Base-by-base conservation (phyloP, 345 rosid genomes). In the Pugionium dolabratum region DNA sequence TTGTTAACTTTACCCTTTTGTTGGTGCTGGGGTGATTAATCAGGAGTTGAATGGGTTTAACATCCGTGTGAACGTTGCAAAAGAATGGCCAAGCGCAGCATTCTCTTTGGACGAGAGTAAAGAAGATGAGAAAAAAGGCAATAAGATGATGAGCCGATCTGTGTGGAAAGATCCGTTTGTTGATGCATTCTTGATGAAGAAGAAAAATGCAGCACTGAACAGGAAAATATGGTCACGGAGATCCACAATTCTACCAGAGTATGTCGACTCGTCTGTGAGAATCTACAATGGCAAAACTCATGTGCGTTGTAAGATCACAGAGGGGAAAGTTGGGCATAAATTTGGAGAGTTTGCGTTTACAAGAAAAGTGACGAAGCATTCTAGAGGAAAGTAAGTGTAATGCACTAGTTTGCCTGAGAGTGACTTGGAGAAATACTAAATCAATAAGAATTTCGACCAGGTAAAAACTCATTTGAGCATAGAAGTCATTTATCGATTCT, bases 41-140 rank as follows among this genome's bases (percentile, higher is more conserved):
- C 78, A 89, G 96, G 86, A 85, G 65, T 58, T 89, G 41, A 66
- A 80, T 10, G 90, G 90, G 54, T 62, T 82, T 51, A 79, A 49
- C 57, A 83, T 86, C 62, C 86, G 81, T 2, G 93, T 89, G 62
- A 73, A 79, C 48, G 71, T 1, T 62, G 90, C 93, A 2, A 77
- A 63, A 45, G 88, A 82, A 0, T 76, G 82, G 74, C 56, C 84
- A 10, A 50, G 75, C 50, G 68, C 52, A 25, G 74, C 84, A 18
- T 69, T 79, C 36, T 46, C 77, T 11, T 70, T 46, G 9, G 37
- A 25, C 9, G 32, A 60, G 9, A 65, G 76, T 18, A 37, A 27
- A 36, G 72, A 66, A 52, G 67, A 73, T 25, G 76, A 59, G 45
- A 59, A 40, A 37, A 73, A 43, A 30, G 51, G 50, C 8, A 66